A percentile compares a stretch with the other conserved stretches of the same genome.
These are phyloP conservation scores for Russula sp. DNA, from an alignment of 768 basidiomycete species.

Conservation along the genomic window DNA sequence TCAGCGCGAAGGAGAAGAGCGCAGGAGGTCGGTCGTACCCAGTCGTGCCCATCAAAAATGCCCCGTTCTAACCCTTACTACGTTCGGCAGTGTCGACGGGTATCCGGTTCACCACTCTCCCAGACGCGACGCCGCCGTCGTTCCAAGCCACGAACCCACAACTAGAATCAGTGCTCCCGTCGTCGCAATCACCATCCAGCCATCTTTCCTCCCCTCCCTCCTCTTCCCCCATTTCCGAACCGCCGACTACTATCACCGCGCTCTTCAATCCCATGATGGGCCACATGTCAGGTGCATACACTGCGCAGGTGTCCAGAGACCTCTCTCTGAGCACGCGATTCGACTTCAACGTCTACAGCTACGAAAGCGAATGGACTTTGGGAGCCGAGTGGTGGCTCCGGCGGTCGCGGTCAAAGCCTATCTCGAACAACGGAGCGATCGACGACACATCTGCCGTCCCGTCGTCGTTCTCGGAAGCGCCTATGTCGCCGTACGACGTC, in stretches of 20 bases:
- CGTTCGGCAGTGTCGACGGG: conserved; percentile 72
- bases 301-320: conserved; percentile 78
- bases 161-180: conserved; percentile 30
- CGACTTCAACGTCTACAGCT: conserved; percentile 95
- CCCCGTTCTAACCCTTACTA: not conserved
- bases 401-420: conserved; percentile 35
- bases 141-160: conserved; percentile 42
- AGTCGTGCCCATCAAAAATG: not conserved
- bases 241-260: conserved; percentile 91
- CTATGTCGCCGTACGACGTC: conserved; percentile 33
- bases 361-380: conserved; percentile 93
- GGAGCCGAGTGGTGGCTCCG: conserved; percentile 97
- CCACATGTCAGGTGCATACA: conserved; percentile 86
- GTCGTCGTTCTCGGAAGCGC: conserved; percentile 21
- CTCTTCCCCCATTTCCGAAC: conserved; percentile 44
- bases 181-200: conserved; percentile 26
- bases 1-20: conserved; percentile 88
- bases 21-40: conserved; percentile 57
- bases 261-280: conserved; percentile 96
- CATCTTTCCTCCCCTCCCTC: conserved; percentile 26
- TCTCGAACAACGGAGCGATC: conserved; percentile 22
- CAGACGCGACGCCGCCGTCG: conserved; percentile 66
- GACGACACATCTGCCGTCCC: conserved; percentile 25
- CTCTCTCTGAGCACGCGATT: conserved; percentile 84
- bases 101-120: conserved; percentile 87